phyloP scores from a whole-genome alignment of 768 basidiomycete genomes.

The Lactarius vividus region DNA sequence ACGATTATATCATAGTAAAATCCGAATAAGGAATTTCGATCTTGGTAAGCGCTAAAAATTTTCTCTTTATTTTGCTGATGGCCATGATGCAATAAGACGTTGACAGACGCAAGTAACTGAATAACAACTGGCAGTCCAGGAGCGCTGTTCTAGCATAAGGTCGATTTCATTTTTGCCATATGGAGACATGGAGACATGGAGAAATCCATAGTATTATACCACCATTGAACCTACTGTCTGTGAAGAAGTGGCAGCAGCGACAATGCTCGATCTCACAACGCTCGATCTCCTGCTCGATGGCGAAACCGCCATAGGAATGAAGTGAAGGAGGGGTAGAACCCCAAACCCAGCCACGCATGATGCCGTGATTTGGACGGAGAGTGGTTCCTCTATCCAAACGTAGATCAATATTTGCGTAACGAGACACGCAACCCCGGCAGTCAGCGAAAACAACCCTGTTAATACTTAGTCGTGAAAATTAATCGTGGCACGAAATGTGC shows the following conservation, averaged over 20 bases:
- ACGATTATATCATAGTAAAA: too few species aligned
- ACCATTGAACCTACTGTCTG: slow-evolving; percentile 9
- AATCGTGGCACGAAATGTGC: background rate
- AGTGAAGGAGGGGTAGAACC: slow-evolving; percentile 15
- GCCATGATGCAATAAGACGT: too few species aligned
- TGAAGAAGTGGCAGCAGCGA: slow-evolving; percentile 3
- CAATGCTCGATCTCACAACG: slow-evolving; percentile 7
- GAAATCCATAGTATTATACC: slow-evolving; percentile 3
- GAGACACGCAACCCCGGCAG: slow-evolving; percentile 7
- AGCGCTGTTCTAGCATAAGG: background rate
- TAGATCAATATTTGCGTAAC: slow-evolving; percentile 15
- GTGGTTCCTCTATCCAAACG: slow-evolving; percentile 14
- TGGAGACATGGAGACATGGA: background rate
- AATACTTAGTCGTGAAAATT: background rate
- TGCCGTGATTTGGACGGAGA: slow-evolving; percentile 9
- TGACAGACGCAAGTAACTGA: too few species aligned
- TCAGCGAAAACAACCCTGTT: slow-evolving; percentile 18
- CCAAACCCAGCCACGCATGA: slow-evolving; percentile 17
- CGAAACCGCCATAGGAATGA: slow-evolving; percentile 8
- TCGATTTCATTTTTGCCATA: slow-evolving; percentile 1
- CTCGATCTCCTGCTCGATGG: slow-evolving; percentile 11
- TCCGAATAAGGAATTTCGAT: too few species aligned
- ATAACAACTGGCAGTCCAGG: too few species aligned
- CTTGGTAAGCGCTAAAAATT: too few species aligned
- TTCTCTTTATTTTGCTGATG: too few species aligned